Evolutionary conservation across 192 early-diverging fungal genomes (phyloP).

Genomic region (Funneliformis geosporum): DNA sequence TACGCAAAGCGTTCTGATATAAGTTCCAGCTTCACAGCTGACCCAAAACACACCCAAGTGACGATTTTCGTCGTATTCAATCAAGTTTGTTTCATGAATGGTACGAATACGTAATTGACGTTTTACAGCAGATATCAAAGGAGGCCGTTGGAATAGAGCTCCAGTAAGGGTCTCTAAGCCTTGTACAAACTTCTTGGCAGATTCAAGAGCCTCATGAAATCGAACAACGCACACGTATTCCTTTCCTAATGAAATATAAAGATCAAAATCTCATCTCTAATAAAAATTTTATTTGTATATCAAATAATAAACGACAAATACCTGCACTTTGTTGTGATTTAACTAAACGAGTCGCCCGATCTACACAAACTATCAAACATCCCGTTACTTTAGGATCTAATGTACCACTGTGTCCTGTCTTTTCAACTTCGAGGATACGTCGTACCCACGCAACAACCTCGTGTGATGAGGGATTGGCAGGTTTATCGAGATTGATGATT

Average conservation of each 20-base stretch:
- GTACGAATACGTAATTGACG: slow-evolving; percentile 98
- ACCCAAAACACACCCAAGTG: slow-evolving; percentile 98
- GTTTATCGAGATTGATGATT: slow-evolving; percentile 99
- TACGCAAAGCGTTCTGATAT: slow-evolving; percentile 99
- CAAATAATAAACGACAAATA: neutral
- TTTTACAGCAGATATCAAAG: slow-evolving; percentile 98
- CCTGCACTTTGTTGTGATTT: slow-evolving; percentile 99
- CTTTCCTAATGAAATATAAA: slow-evolving; percentile 48
- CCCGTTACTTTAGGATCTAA: slow-evolving; percentile 99
- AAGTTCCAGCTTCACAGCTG: slow-evolving; percentile 98
- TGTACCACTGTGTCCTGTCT: slow-evolving; percentile 98
- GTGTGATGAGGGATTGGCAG: slow-evolving; percentile 98
- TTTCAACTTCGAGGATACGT: slow-evolving; percentile 94
- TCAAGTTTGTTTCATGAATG: slow-evolving; percentile 93
- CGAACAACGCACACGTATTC: slow-evolving; percentile 97
- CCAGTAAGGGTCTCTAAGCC: slow-evolving; percentile 96
- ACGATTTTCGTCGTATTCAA: slow-evolving; percentile 97
- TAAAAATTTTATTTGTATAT: neutral
- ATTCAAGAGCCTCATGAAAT: slow-evolving; percentile 91
- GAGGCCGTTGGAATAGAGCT: slow-evolving; percentile 98
- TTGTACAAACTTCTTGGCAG: slow-evolving; percentile 83
- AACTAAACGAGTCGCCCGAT: slow-evolving; percentile 97
- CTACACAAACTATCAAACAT: slow-evolving; percentile 98
- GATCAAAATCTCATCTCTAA: neutral
- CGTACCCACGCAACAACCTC: slow-evolving; percentile 99